Evolutionary conservation across 176 grass and related monocot genomes (phyloP), one percentile per base, ranked within the genome.

Genomic region (Oryza glaberrima): DNA sequence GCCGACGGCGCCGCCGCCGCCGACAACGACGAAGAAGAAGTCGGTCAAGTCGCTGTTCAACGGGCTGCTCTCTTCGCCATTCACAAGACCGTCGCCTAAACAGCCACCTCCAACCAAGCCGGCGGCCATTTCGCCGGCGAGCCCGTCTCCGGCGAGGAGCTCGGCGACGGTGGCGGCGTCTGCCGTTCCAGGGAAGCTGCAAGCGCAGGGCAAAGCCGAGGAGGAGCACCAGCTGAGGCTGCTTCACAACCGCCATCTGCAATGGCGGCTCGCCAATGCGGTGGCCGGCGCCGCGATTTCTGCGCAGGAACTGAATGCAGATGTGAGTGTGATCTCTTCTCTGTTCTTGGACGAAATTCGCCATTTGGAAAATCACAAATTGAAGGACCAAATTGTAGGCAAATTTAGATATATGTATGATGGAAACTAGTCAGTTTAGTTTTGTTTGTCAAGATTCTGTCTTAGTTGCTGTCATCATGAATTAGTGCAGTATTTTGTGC

Each of bases 211-310:
- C 8, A 88, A 80, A 70, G 58, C 86, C 8, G 91, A 93, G 28
- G 87, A 93, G 52, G 94, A 92, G 32, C 94, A 96, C 77, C 52
- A 76, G 70, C 60, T 93, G 80, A 91, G 71, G 40, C 22, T 93
- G 9, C 48, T 83, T n/a, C 71, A 93, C 75, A 91, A 75, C 36
- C 47, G 78, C 25, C 74, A 91, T 44, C 64, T 91, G 81, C 94
- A 96, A 32, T 93, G 88, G 91, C 85, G 86, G 64, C 76, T 48
- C 6, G 60, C 77, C 7, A 96, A 91, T 78, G 86, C 91, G 3
- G 72, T 85, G 35, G 76, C 84, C 0, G 38, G 36, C 20, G 86
- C 77, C n/a, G 82, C 83, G 41, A 8, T 81, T 23, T 65, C 72
- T 20, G 47, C 66, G 15, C 84, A 91, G 49, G 85, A 67, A 54